Evolutionary conservation across 805 yeast species (phyloP).

Genomic region (Sugiyamaella mastotermitis): DNA sequence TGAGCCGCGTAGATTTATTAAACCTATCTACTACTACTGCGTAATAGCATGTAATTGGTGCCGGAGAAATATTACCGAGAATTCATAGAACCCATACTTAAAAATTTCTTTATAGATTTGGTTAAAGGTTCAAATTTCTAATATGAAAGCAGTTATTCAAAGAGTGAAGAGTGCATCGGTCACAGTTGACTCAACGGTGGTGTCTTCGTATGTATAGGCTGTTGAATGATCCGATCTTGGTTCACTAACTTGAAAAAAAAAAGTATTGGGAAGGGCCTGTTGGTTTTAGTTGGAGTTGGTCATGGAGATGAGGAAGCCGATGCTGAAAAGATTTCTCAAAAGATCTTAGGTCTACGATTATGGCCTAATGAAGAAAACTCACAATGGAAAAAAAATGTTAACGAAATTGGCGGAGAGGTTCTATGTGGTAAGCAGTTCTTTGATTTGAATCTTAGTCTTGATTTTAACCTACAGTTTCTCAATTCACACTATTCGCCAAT

Average conservation of each 20-base stretch:
- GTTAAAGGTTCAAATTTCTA: not conserved
- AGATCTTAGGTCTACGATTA: conserved; percentile 57
- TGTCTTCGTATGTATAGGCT: conserved; percentile 59
- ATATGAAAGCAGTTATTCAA: conserved; percentile 87
- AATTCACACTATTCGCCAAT: conserved; percentile 82
- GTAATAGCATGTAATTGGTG: too few species aligned
- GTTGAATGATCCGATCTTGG: not conserved
- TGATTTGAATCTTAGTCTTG: not conserved
- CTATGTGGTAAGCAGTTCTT: conserved; percentile 45
- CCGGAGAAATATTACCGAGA: not conserved
- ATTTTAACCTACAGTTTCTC: conserved; percentile 50
- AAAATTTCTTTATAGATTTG: not conserved
- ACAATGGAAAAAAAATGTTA: conserved; percentile 68
- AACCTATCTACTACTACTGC: too few species aligned
- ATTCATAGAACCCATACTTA: not conserved
- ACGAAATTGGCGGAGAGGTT: conserved; percentile 64
- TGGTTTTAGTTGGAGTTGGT: conserved; percentile 80
- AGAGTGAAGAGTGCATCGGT: conserved; percentile 87
- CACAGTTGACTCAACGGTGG: conserved; percentile 61
- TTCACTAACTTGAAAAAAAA: conserved; percentile 2
- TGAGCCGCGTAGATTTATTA: too few species aligned
- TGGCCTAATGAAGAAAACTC: conserved; percentile 68
- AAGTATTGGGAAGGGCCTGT: conserved; percentile 62
- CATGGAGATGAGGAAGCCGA: conserved; percentile 73
- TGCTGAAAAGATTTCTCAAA: conserved; percentile 59